A percentile compares a stretch with the other conserved stretches of the same genome.
Conservation (phyloP, 352 stramenopile species). For the Pythium insidiosum region DNA sequence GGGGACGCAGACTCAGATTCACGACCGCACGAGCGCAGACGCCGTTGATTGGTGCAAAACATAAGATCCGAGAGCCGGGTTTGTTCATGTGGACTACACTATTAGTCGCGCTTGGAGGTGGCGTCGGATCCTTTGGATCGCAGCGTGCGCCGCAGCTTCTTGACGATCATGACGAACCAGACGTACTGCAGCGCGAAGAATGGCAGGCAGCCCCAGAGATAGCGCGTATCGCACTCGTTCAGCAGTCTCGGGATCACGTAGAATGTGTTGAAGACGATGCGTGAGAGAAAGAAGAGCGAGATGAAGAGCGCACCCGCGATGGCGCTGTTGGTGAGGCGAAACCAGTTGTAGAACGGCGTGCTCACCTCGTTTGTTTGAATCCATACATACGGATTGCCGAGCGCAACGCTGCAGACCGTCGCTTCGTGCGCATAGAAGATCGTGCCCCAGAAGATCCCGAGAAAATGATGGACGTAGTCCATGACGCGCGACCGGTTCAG, state of each 20-base stretch:
- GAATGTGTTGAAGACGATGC: slow-evolving; percentile 61
- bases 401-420: slow-evolving; percentile 32
- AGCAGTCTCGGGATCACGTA: slow-evolving; percentile 46
- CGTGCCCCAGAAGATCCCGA: slow-evolving; percentile 55
- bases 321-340: slow-evolving; percentile 49
- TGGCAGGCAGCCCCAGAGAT: slow-evolving; percentile 42
- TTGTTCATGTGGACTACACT: no score
- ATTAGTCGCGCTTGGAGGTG: no score
- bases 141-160: slow-evolving; percentile 30
- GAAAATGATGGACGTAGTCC: slow-evolving; percentile 67
- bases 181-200: slow-evolving; percentile 72
- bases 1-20: no score
- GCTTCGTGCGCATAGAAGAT: slow-evolving; percentile 52
- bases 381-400: slow-evolving; percentile 74
- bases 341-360: slow-evolving; percentile 81
- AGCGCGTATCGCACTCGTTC: slow-evolving; percentile 34
- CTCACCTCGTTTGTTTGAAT: slow-evolving; percentile 81
- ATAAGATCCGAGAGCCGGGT: no score
- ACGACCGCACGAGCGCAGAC: no score
- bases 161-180: slow-evolving; percentile 68
- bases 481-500: slow-evolving; percentile 44
- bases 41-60: no score
- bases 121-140: no score
- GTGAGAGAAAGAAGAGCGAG: slow-evolving; percentile 55
- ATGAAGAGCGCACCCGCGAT: slow-evolving; percentile 48